A percentile compares a stretch with the other conserved stretches of the same genome.
These are phyloP conservation scores for Trametes sanguinea DNA, from an alignment of 768 basidiomycete genomes.

Conservation along the genomic window DNA sequence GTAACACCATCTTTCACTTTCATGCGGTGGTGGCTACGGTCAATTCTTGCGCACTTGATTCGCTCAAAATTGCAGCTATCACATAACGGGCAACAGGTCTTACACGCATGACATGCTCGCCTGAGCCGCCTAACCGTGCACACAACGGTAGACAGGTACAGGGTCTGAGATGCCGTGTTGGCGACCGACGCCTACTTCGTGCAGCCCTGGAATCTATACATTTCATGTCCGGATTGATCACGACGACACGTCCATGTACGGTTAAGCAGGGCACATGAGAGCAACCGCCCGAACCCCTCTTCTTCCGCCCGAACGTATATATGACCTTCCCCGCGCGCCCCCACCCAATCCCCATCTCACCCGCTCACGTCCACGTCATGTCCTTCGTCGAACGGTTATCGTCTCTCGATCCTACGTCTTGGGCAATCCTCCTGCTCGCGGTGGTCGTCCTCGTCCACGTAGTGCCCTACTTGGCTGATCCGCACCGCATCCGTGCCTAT, in stretches of 20 bases:
- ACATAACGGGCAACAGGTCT: background rate
- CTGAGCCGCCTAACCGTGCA: background rate
- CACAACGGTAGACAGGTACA: background rate
- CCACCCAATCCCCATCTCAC: background rate
- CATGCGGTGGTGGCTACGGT: no score
- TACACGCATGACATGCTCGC: background rate
- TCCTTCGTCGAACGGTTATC: constrained; percentile 17
- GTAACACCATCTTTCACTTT: no score
- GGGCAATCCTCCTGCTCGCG: constrained; percentile 23
- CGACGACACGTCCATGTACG: background rate
- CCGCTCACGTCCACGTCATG: constrained; percentile 13
- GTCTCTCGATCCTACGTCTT: constrained; percentile 19
- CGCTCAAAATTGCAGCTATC: background rate
- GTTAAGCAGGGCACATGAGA: constrained; percentile 6
- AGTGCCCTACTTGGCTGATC: constrained; percentile 56
- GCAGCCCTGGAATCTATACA: background rate
- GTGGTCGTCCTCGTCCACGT: constrained; percentile 35
- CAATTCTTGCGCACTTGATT: background rate
- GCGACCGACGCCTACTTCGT: constrained; percentile 9
- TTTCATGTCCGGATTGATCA: background rate
- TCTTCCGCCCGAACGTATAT: constrained; percentile 6
- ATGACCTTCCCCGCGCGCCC: background rate
- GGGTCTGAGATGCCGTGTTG: background rate
- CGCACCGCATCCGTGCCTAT: constrained; percentile 53
- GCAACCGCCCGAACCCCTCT: constrained; percentile 11